Evolutionary conservation across 73 alveolate species (phyloP), one percentile per base, ranked within the genome.

Genomic region (Paramecium sexaurelia): DNA sequence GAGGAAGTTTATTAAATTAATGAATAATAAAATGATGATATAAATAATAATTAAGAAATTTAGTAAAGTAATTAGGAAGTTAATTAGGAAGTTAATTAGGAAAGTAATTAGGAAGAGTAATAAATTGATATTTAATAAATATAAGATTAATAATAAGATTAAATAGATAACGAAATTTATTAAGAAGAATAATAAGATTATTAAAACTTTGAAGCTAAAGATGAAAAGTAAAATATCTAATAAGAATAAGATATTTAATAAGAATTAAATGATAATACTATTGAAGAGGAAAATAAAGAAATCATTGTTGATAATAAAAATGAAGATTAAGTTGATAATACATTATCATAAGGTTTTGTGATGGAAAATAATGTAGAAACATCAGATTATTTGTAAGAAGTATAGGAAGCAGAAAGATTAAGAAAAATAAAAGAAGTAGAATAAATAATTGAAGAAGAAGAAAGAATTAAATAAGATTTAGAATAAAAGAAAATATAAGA

Each of bases 281-380:
- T n/a, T 19, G 6, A 51, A 17, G 11, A 5, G 17, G 29, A 51
- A 51, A 17, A 51, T n/a, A 3, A n/a, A 17, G 29, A 51, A 3
- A 51, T 51, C 41, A 4, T 4, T 35, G 2, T 4, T 35, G 41
- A 35, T n/a, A n/a, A n/a, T 51, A 1, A 5, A 15, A 51, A 0
- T n/a, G 35, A 51, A 2, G 4, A 51, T 51, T 17, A 51, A 17
- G 7, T 51, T 8, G 67, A 51, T 17, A 51, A 51, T 51, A 51
- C 67, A 51, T 51, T 51, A 4, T 51, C 67, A n/a, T 51, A 51
- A 61, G 83, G 83, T 61, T 61, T 29, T 61, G 83, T 61, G 20
- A 32, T 29, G 43, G 83, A 61, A 26, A 26, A 61, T 61, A 61
- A 61, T 61, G 83, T 61, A 1, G 83, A 61, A 61, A 32, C 43